Percentiles rank a stretch among this genome's conserved stretches.
Evolutionary conservation across 2,329 filamentous ascomycete genomes (phyloP).

Genomic region (Colletotrichum sp.): DNA sequence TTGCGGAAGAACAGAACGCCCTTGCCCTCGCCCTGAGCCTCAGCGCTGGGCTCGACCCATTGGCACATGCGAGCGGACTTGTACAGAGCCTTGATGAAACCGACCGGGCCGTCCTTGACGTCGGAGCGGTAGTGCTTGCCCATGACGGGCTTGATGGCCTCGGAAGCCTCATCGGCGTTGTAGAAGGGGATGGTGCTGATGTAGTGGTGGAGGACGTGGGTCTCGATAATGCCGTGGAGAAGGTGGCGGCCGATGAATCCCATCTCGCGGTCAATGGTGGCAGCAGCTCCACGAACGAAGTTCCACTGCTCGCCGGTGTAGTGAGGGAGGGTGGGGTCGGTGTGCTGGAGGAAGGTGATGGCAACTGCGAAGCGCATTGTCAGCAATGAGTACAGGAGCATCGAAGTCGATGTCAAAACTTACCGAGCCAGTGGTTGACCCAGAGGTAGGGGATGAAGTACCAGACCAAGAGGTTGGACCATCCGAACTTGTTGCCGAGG

Average conservation of each 20-base stretch:
- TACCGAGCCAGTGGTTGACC: constrained; percentile 99
- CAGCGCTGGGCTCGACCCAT: constrained; percentile 93
- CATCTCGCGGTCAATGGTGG: constrained; percentile 96
- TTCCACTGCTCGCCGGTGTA: constrained; percentile 89
- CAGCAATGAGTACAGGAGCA: background rate
- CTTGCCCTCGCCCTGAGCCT: constrained; percentile 79
- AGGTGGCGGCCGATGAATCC: constrained; percentile 92
- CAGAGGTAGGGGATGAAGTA: constrained; percentile 95
- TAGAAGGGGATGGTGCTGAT: constrained; percentile 95
- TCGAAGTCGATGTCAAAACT: constrained; percentile 41
- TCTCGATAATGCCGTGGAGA: constrained; percentile 96
- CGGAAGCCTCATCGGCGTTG: constrained; percentile 58
- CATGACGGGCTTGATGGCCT: constrained; percentile 80
- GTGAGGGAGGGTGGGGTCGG: constrained; percentile 91
- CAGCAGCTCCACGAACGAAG: constrained; percentile 90
- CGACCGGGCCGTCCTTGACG: constrained; percentile 74
- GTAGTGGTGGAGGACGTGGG: constrained; percentile 97
- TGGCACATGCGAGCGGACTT: constrained; percentile 86
- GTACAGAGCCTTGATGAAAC: constrained; percentile 87
- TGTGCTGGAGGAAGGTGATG: constrained; percentile 98
- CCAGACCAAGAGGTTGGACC: constrained; percentile 88
- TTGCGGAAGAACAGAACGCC: constrained; percentile 95
- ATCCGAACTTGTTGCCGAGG: constrained; percentile 81
- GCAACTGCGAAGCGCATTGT: constrained; percentile 68
- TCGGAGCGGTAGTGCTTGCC: constrained; percentile 92